Evolutionary conservation across 176 grass and related monocot species (phyloP).

Genomic region (Leersia perrieri): DNA sequence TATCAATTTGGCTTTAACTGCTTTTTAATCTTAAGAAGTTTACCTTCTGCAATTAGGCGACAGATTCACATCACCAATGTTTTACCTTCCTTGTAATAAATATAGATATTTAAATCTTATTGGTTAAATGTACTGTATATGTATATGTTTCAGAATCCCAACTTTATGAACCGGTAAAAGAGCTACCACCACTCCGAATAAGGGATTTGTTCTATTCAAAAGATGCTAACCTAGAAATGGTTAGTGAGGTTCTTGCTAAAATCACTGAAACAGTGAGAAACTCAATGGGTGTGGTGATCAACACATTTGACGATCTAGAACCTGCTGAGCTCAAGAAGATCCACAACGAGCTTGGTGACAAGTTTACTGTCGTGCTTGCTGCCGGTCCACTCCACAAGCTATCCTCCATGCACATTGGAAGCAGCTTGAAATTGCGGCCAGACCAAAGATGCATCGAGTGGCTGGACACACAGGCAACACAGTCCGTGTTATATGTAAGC

Average conservation of each 20-base stretch:
- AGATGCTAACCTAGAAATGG: neutral
- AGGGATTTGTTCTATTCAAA: conserved; percentile 16
- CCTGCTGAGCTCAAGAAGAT: conserved; percentile 13
- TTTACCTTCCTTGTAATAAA: no score
- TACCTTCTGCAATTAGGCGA: no score
- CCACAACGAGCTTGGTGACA: neutral
- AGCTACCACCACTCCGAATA: conserved; percentile 35
- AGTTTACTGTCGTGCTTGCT: neutral
- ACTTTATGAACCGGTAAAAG: conserved; percentile 15
- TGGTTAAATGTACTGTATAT: no score
- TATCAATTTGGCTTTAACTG: no score
- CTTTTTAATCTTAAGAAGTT: no score
- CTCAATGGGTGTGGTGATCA: conserved; percentile 28
- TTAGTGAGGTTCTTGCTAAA: neutral
- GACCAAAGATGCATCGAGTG: conserved; percentile 29
- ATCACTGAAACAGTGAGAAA: neutral
- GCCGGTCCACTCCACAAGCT: conserved; percentile 44
- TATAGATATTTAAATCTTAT: no score
- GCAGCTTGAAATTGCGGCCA: neutral
- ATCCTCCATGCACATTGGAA: neutral
- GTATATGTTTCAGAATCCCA: conserved; percentile 1
- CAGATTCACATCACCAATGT: no score
- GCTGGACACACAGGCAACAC: neutral
- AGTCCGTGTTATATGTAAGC: conserved; percentile 39
- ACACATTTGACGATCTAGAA: conserved; percentile 23